Evolutionary conservation across 768 basidiomycete genomes (phyloP).

Genomic region (Rhodotorula kratochvilovae): DNA sequence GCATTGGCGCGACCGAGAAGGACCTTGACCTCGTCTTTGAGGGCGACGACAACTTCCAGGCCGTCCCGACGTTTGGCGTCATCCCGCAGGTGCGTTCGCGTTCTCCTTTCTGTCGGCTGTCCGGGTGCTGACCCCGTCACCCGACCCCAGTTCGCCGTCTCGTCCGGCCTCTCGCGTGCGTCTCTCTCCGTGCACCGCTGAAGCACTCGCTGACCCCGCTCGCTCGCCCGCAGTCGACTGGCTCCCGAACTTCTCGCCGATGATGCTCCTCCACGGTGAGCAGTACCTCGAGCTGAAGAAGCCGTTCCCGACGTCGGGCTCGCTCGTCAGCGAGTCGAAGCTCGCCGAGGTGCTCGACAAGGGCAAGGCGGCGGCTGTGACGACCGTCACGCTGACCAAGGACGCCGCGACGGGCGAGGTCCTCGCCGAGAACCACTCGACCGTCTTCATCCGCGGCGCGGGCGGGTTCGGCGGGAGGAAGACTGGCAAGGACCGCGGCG

Average conservation of each 20-base stretch:
- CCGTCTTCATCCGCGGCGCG: conserved; percentile 83
- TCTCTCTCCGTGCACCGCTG: not conserved
- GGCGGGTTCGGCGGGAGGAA: conserved; percentile 97
- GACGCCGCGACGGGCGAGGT: conserved; percentile 72
- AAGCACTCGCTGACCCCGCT: not conserved
- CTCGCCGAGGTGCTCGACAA: conserved; percentile 54
- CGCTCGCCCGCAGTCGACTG: conserved; percentile 59
- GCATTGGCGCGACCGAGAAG: conserved; percentile 85
- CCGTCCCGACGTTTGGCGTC: conserved; percentile 90
- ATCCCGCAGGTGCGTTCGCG: conserved; percentile 60
- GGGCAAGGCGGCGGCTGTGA: conserved; percentile 85
- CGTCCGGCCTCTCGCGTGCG: conserved; percentile 55
- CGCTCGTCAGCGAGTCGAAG: conserved; percentile 70
- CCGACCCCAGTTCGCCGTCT: conserved; percentile 58
- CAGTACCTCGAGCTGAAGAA: conserved; percentile 80
- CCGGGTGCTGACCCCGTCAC: not conserved
- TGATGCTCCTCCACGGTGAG: conserved; percentile 95
- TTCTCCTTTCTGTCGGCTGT: not conserved
- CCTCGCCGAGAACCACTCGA: conserved; percentile 87
- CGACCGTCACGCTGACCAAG: conserved; percentile 68
- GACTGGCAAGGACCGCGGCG: conserved; percentile 75
- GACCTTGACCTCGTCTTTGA: conserved; percentile 91
- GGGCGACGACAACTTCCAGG: conserved; percentile 74
- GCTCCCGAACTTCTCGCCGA: conserved; percentile 92
- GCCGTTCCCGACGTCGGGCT: conserved; percentile 78